Base-by-base conservation (phyloP, 176 grass and related monocot genomes). In the Tillandsia fasciculata region DNA sequence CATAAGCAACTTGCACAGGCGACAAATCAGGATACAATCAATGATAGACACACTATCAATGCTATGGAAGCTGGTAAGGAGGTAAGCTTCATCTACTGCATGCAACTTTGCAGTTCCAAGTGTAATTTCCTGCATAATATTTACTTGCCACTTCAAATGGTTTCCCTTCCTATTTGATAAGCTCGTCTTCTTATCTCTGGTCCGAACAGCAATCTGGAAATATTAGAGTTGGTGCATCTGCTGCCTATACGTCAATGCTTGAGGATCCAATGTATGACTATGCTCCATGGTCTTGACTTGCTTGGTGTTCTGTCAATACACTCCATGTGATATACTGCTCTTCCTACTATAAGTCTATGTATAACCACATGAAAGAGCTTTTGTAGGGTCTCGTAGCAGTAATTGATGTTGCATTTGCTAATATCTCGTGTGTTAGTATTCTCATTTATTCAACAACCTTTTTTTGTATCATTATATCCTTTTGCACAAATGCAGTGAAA, bases 241-340 rank as follows among this genome's bases (percentile, higher is more conserved):
- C 77, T 23, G 80, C 69, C 65, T 76, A 83, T 76, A 77, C 51
- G 26, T 73, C 74, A 63, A 70, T 59, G 47, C 20, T 80, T 2
- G 76, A 83, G 51, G 85, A 77, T 58, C 70, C 77, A 58, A 83
- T 80, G 85, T 87, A 83, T 80, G 81, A 7, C 33, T 42, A 42
- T 0, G 72, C 50, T 63, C 56, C 56, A 61, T 10, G 17, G 22
- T 23, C 15, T 61, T 18, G 15, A 20, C 7, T 18, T 77, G 75
- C 12, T 77, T 73, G 67, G 10, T 80, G 73, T 8, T 10, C 7
- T 10, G 15, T 75, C 17, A 65, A 65, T 54, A 69, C 73, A 42
- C 17, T 53, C 8, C 68, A 27, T 51, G 14, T 80, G 71, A 64
- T 51, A 12, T 58, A 18, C 14, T 59, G 20, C 54, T 59, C 15